Conservation (phyloP, 2,329 filamentous ascomycete species). For the Tympanopsis confertula region DNA sequence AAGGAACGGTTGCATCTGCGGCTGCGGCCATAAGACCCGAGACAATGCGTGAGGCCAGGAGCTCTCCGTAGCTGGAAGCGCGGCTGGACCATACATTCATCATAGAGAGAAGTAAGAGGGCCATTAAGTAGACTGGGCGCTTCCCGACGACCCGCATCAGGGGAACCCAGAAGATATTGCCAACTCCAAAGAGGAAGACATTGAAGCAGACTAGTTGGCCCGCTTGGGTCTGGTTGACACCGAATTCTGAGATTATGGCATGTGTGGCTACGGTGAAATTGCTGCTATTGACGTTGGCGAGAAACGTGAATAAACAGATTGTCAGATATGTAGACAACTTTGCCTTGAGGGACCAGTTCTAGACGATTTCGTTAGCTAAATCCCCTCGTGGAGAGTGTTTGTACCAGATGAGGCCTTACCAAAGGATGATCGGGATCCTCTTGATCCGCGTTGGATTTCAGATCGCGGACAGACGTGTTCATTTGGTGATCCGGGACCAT, state of each 20-base stretch:
- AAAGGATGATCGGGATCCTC: neutral
- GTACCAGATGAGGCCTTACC: neutral
- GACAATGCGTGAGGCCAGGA: slow-evolving; percentile 14
- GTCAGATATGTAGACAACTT: slow-evolving; percentile 16
- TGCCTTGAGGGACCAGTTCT: neutral
- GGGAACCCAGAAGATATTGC: slow-evolving; percentile 17
- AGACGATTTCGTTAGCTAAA: neutral
- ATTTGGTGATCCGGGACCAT: too few relatives aligned
- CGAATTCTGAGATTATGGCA: slow-evolving; percentile 16
- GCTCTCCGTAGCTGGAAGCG: slow-evolving; percentile 11
- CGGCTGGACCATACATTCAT: slow-evolving; percentile 20
- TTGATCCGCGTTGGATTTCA: too few relatives aligned
- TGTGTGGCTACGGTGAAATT: slow-evolving; percentile 22
- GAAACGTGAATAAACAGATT: slow-evolving; percentile 24
- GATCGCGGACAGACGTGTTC: too few relatives aligned
- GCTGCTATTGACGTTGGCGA: slow-evolving; percentile 22
- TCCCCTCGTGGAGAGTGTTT: neutral
- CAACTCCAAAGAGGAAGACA: slow-evolving; percentile 14
- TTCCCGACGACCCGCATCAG: slow-evolving; percentile 18
- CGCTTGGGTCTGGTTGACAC: slow-evolving; percentile 8
- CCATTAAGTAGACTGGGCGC: slow-evolving; percentile 20
- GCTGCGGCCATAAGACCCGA: slow-evolving; percentile 15
- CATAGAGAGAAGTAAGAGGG: slow-evolving; percentile 15
- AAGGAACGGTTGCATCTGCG: slow-evolving; percentile 20
- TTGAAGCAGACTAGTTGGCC: slow-evolving; percentile 12